Conservation (phyloP, 2,329 filamentous ascomycete genomes). For the Cercospora janseana region DNA sequence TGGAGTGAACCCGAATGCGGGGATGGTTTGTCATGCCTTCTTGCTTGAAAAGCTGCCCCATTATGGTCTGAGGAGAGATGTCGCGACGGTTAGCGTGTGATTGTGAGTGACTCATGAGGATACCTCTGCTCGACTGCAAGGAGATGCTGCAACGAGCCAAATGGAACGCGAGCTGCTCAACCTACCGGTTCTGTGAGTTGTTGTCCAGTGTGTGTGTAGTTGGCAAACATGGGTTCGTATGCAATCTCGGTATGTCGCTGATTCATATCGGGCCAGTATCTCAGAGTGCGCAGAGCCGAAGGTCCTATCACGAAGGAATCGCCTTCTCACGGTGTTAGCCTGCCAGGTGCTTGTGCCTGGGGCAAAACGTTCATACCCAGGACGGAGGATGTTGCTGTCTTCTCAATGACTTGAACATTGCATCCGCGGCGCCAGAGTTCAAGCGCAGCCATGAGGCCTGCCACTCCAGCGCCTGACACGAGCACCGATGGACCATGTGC, state of each 20-base stretch:
- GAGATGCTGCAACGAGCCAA: too few relatives aligned
- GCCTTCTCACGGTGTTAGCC: background rate
- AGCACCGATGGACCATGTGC: too few relatives aligned
- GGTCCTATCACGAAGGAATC: background rate
- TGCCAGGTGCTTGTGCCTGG: background rate
- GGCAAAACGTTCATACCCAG: background rate
- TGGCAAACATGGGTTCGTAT: background rate
- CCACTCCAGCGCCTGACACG: constrained; percentile 15
- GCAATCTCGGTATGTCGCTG: background rate
- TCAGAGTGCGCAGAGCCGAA: background rate
- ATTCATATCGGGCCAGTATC: background rate
- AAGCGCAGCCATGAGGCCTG: constrained; percentile 18
- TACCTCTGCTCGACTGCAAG: too few relatives aligned
- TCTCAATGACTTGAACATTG: constrained; percentile 5
- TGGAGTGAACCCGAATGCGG: background rate
- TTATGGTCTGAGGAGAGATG: background rate
- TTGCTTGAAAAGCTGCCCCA: background rate
- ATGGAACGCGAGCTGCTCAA: background rate
- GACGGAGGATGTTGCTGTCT: background rate
- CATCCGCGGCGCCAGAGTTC: constrained; percentile 24
- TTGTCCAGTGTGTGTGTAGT: background rate
- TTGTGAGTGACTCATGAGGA: too few relatives aligned
- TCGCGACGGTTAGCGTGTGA: background rate
- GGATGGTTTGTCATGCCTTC: background rate
- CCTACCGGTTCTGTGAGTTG: background rate